Percentiles rank a stretch among this genome's conserved stretches.
Evolutionary conservation across 805 yeast species (phyloP).

Genomic region (Wickerhamiella australiensis): DNA sequence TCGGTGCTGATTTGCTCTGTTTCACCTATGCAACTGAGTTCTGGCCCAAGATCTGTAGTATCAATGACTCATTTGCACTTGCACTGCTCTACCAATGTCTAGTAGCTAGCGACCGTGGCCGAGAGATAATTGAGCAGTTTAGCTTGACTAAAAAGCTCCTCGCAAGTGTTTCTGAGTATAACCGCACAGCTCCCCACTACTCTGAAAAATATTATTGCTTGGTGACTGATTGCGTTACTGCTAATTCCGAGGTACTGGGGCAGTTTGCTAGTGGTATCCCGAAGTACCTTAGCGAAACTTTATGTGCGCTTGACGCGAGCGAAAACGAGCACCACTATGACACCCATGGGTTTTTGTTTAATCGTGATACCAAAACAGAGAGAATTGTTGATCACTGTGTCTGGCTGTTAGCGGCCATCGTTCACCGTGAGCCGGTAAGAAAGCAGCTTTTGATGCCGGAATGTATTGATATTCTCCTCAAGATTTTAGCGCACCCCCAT

Average conservation of each 20-base stretch:
- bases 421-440: background rate
- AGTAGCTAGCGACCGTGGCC: background rate
- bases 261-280: background rate
- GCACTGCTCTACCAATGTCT: background rate
- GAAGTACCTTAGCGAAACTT: background rate
- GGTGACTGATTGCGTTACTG: background rate
- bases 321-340: background rate
- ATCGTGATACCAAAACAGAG: background rate
- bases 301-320: background rate
- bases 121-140: background rate
- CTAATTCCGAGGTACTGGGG: background rate
- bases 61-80: background rate
- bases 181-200: background rate
- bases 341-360: background rate
- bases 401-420: background rate
- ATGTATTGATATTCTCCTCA: background rate
- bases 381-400: background rate
- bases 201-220: background rate
- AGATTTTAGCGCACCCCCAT: background rate
- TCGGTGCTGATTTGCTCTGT: background rate
- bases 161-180: background rate
- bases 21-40: background rate
- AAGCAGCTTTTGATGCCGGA: background rate
- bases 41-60: background rate
- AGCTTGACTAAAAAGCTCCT: background rate